phyloP scores from a whole-genome alignment of 768 basidiomycete species.

The Mycena alexandri region DNA sequence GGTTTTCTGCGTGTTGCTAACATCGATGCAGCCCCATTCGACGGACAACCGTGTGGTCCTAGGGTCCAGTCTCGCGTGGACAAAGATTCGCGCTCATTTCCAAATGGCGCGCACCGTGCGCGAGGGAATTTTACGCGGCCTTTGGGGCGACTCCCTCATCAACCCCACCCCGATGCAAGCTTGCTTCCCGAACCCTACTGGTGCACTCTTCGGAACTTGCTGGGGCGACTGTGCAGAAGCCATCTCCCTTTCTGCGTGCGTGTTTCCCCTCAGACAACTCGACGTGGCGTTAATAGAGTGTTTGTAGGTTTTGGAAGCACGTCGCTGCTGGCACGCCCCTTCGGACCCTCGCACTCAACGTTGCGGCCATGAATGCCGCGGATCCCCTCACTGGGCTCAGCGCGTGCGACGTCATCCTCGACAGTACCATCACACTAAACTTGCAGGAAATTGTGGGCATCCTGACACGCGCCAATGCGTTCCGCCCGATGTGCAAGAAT shows the following conservation, averaged over 20 bases:
- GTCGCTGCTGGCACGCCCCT: slow-evolving; percentile 17
- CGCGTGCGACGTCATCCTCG: slow-evolving; percentile 26
- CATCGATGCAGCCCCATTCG: neutral
- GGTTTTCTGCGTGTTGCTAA: neutral
- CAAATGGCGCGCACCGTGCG: slow-evolving; percentile 28
- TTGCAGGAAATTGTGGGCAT: slow-evolving; percentile 9
- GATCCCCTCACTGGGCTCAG: slow-evolving; percentile 18
- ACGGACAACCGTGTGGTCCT: slow-evolving; percentile 22
- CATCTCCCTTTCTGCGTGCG: slow-evolving; percentile 30
- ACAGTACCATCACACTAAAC: neutral
- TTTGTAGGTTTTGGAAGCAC: slow-evolving; percentile 22
- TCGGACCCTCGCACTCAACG: slow-evolving; percentile 29
- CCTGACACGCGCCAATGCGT: slow-evolving; percentile 21
- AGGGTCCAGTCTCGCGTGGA: slow-evolving; percentile 31
- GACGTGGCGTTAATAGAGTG: neutral
- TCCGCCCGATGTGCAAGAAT: slow-evolving; percentile 33
- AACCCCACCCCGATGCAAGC: slow-evolving; percentile 32
- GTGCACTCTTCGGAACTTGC: slow-evolving; percentile 30
- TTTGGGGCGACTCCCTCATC: slow-evolving; percentile 22
- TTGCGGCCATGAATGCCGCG: slow-evolving; percentile 24
- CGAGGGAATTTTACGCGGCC: slow-evolving; percentile 20
- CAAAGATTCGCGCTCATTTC: slow-evolving; percentile 29
- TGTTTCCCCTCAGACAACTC: neutral
- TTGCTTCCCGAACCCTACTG: slow-evolving; percentile 27
- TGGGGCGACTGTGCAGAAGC: slow-evolving; percentile 37